Conservation (phyloP, 371 early-diverging fungal genomes). For the Mortierella sp. region DNA sequence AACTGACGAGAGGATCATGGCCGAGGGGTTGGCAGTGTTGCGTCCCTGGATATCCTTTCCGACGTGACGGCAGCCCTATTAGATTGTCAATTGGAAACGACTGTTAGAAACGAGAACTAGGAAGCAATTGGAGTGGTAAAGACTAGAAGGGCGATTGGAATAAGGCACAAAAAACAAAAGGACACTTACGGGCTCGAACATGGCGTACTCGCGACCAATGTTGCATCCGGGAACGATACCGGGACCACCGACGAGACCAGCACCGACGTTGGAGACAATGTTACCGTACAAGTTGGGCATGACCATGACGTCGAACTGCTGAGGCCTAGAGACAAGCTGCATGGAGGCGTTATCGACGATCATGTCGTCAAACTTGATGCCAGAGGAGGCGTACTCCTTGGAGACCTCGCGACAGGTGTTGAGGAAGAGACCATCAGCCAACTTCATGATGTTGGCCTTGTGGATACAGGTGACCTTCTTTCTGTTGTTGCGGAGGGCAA, state of each 20-base stretch:
- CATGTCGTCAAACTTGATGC: conserved; percentile 96
- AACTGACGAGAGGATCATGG: conserved; percentile 90
- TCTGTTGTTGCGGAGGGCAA: conserved; percentile 94
- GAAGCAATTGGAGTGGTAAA: background rate
- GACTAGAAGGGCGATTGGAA: background rate
- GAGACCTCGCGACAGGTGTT: conserved; percentile 94
- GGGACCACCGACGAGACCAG: conserved; percentile 95
- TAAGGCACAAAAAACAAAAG: background rate
- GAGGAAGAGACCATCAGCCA: conserved; percentile 97
- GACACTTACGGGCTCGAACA: conserved; percentile 87
- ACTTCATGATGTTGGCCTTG: conserved; percentile 99
- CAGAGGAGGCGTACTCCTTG: conserved; percentile 89
- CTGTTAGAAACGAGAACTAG: background rate
- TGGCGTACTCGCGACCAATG: conserved; percentile 95
- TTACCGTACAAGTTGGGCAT: conserved; percentile 98
- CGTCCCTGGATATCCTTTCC: conserved; percentile 92
- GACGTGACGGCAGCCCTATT: conserved; percentile 93
- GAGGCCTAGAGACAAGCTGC: conserved; percentile 97
- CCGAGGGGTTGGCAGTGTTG: conserved; percentile 96
- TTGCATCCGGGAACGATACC: conserved; percentile 96
- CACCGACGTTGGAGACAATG: conserved; percentile 97
- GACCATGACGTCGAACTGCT: conserved; percentile 98
- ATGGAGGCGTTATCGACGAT: conserved; percentile 99
- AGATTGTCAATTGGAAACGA: background rate
- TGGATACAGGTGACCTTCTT: conserved; percentile 98